A percentile compares a stretch with the other conserved stretches of the same genome.
phyloP scores from a whole-genome alignment of 495 filamentous ascomycete species.

The Daldinia loculata region DNA sequence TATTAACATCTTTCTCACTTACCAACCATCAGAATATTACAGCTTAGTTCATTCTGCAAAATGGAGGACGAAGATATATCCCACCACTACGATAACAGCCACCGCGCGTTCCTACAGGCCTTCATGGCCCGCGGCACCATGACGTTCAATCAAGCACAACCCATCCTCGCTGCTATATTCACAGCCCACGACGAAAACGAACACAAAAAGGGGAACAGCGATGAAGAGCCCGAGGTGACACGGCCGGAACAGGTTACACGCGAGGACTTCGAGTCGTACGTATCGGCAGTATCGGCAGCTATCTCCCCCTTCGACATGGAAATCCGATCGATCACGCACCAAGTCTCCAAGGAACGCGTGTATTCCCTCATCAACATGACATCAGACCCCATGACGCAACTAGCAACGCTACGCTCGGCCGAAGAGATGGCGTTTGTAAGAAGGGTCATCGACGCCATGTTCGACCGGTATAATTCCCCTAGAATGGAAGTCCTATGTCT shows the following conservation, averaged over 20 bases:
- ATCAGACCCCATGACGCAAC: constrained; percentile 81
- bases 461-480: constrained; percentile 81
- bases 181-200: constrained; percentile 56
- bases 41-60: neutral
- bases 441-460: constrained; percentile 89
- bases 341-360: constrained; percentile 60
- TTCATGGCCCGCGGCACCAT: constrained; percentile 80
- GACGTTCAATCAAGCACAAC: constrained; percentile 76
- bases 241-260: constrained; percentile 67
- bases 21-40: neutral
- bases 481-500: constrained; percentile 83
- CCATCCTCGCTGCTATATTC: constrained; percentile 79
- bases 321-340: constrained; percentile 75
- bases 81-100: constrained; percentile 62
- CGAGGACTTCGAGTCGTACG: constrained; percentile 72
- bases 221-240: constrained; percentile 48
- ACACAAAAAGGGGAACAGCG: constrained; percentile 17
- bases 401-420: constrained; percentile 79
- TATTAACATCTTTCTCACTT: neutral
- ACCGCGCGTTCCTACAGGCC: constrained; percentile 93
- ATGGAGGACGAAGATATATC: constrained; percentile 38
- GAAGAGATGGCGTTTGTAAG: constrained; percentile 94
- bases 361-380: constrained; percentile 90
- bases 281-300: constrained; percentile 72
- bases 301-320: constrained; percentile 86